A percentile compares a stretch with the other conserved stretches of the same genome.
These are phyloP conservation scores for Coemansia sp. DNA, from an alignment of 192 early-diverging fungal species.

Conservation along the genomic window DNA sequence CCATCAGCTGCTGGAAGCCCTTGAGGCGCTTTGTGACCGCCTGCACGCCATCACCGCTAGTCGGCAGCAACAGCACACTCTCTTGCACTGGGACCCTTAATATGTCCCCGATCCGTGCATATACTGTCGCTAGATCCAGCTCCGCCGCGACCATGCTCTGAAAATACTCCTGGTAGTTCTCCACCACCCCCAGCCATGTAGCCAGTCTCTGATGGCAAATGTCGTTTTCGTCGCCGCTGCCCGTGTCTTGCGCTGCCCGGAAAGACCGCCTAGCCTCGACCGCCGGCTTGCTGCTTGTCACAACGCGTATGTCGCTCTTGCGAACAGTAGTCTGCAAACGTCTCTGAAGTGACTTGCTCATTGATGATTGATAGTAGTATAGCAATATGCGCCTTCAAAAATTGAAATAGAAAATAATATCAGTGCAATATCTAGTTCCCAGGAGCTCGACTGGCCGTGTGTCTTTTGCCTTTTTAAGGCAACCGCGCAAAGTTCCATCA, in stretches of 20 bases:
- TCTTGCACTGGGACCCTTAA: slow-evolving; percentile 42
- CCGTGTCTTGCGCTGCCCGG: slow-evolving; percentile 30
- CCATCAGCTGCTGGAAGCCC: slow-evolving; percentile 49
- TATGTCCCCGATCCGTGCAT: slow-evolving; percentile 54
- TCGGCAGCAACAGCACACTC: slow-evolving; percentile 32
- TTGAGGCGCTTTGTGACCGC: slow-evolving; percentile 36
- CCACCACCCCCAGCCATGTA: slow-evolving; percentile 41
- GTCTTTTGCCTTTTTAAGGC: not conserved
- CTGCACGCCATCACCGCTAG: slow-evolving; percentile 32
- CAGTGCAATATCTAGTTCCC: not conserved
- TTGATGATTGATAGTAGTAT: not conserved
- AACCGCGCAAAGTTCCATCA: not conserved
- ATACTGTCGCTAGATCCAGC: slow-evolving; percentile 54
- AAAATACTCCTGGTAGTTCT: slow-evolving; percentile 51
- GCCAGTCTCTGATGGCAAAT: slow-evolving; percentile 49
- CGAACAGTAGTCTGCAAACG: slow-evolving; percentile 31
- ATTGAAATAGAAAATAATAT: not conserved
- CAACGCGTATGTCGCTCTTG: slow-evolving; percentile 53
- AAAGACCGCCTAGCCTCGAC: slow-evolving; percentile 21
- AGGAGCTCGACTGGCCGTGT: not conserved
- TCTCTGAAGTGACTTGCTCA: slow-evolving; percentile 24
- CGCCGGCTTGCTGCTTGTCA: slow-evolving; percentile 15
- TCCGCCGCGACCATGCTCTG: slow-evolving; percentile 56
- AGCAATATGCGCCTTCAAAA: not conserved
- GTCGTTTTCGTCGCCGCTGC: slow-evolving; percentile 44